phyloP scores from a whole-genome alignment of 2,329 filamentous ascomycete genomes.

The Diaporthe caulivora region DNA sequence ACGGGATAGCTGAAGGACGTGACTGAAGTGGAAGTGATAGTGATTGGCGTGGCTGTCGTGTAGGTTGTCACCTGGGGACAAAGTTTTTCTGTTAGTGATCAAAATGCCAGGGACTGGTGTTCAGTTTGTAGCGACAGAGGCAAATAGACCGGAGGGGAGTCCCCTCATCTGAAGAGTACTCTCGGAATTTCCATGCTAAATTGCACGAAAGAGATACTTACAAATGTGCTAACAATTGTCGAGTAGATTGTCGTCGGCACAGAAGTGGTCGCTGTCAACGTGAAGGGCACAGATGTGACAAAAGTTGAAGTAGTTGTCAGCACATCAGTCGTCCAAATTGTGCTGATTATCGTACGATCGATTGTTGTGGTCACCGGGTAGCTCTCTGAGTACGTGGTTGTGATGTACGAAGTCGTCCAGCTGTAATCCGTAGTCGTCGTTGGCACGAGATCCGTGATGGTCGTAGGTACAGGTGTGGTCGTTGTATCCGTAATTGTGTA shows the following conservation, averaged over 20 bases:
- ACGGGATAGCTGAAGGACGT: conserved; percentile 13
- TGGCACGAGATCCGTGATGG: neutral
- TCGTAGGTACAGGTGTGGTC: neutral
- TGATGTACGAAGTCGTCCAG: conserved; percentile 16
- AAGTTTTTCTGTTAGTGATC: neutral
- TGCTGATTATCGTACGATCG: conserved; percentile 1
- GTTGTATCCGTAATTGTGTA: neutral
- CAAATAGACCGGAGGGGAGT: neutral
- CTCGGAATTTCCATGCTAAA: neutral
- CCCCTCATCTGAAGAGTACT: neutral
- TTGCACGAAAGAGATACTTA: neutral
- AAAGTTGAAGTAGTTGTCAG: conserved; percentile 3
- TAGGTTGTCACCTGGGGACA: conserved; percentile 29
- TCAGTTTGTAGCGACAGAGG: neutral
- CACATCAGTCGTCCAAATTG: conserved; percentile 12
- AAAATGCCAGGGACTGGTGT: neutral
- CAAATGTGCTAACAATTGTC: conserved; percentile 41
- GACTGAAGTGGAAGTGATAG: neutral
- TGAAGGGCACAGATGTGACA: conserved; percentile 8
- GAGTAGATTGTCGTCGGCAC: conserved; percentile 3
- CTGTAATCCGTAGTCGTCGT: conserved; percentile 6
- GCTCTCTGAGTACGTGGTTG: conserved; percentile 11
- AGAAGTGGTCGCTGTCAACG: conserved; percentile 25
- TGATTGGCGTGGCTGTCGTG: conserved; percentile 38
- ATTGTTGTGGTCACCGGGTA: conserved; percentile 10